A percentile compares a stretch with the other conserved stretches of the same genome.
These are phyloP conservation scores for Pseudogymnoascus sp. DNA, from an alignment of 2,329 filamentous ascomycete genomes.

Conservation along the genomic window DNA sequence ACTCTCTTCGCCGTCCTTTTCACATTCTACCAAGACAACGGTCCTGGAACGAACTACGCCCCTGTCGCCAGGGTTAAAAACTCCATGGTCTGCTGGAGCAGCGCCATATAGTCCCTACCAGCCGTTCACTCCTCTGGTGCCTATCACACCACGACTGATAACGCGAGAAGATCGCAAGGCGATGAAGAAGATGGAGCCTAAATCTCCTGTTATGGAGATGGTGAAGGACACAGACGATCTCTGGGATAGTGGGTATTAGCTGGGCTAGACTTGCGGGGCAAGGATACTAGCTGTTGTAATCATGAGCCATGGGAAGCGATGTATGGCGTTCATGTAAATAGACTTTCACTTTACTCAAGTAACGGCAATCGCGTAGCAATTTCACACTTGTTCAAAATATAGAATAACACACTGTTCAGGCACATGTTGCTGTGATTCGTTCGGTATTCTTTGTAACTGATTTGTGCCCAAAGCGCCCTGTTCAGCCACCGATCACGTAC, in stretches of 20 bases:
- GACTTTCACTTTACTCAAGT: slow-evolving; percentile 2
- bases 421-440: neutral
- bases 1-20: slow-evolving; percentile 39
- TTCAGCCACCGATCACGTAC: neutral
- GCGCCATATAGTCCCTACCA: slow-evolving; percentile 73
- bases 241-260: slow-evolving; percentile 39
- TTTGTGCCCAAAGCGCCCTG: neutral
- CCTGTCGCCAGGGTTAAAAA: slow-evolving; percentile 49
- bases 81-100: slow-evolving; percentile 52
- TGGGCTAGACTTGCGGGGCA: neutral
- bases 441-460: neutral
- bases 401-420: neutral
- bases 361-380: neutral
- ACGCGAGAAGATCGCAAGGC: slow-evolving; percentile 63
- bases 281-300: neutral
- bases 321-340: slow-evolving; percentile 1
- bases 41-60: slow-evolving; percentile 50
- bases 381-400: neutral
- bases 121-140: slow-evolving; percentile 66
- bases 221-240: slow-evolving; percentile 55
- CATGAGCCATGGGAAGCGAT: neutral
- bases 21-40: slow-evolving; percentile 52
- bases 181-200: slow-evolving; percentile 55
- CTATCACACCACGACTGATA: slow-evolving; percentile 67
- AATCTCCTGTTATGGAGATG: slow-evolving; percentile 55